Evolutionary conservation across 495 filamentous ascomycete genomes (phyloP), one percentile per base, ranked within the genome.

Genomic region (Aspergillus conjunctus): DNA sequence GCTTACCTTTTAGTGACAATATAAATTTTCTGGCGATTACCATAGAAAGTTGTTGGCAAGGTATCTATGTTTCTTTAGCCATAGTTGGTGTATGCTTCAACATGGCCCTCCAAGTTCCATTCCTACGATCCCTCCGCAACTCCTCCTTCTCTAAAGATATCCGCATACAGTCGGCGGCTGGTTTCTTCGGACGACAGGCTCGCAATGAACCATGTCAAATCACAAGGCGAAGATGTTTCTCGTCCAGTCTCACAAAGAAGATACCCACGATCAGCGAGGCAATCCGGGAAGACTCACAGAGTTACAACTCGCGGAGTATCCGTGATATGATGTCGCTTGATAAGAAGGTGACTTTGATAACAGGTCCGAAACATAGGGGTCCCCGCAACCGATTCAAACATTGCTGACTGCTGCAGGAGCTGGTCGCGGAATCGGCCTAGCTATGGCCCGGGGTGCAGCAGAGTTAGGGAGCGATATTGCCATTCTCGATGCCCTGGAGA

Each of bases 391-490:
- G 34, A 39, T 39, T 10, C 34, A 3, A 15, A 7, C 34, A 10
- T 8, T 39, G 34, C 34, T 41, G 9, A 41, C 15, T 41, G 37
- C 12, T 7, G 15, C 1, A 41, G 37, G 37, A 41, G 37, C 37
- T 41, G 37, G 37, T 41, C 37, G 37, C 9, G 37, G 37, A 41
- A 41, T 41, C 9, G 37, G 37, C 9, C 37, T 41, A n/a, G 37
- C 37, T 41, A 41, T 41, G 37, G 37, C 37, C 37, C 37, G 37
- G 12, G 37, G 37, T 11, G 37, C 37, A 41, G 37, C 37, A n/a
- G 37, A 41, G 37, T 41, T 41, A 41, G 37, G 37, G 37, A 41
- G 37, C 37, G 37, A 41, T 41, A 41, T 41, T 41, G 37, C 37
- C 12, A 41, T 41, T n/a, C 15, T 41, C 6, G 37, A 41, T 11